Evolutionary conservation across 1,284 basidiomycete species (phyloP), one percentile per base, ranked within the genome.

Genomic region (Pterulicium gracile): DNA sequence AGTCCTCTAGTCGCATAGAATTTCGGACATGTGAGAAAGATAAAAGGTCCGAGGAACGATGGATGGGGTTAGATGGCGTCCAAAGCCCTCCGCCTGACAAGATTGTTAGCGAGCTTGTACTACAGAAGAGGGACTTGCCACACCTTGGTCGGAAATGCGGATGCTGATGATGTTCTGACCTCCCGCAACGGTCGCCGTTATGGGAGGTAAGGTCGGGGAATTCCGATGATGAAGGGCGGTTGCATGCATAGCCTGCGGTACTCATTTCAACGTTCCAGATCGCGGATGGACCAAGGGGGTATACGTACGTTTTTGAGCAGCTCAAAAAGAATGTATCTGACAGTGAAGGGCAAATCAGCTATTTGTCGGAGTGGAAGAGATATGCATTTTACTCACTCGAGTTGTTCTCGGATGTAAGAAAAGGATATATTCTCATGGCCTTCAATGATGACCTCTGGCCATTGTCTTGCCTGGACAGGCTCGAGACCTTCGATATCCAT

Each of bases 281-380:
- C 45, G 24, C 24, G 43, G 43, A 24, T 42, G 39, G 50, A 4
- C 17, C n/a, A 43, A 49, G 49, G 44, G 57, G 52, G 43, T 50
- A 44, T 35, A 36, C 43, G 34, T 24, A 87, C 88, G 58, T 93
- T 92, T 61, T 93, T 93, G 54, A 94, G 57, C 19, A 95, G 61
- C 58, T 95, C 90, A 55, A 94, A 93, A 12, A 93, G 63, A 49
- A 94, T 88, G 58, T 93, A 95, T 59, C 84, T 87, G n/a, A 50
- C 14, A 49, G 4, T 49, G 50, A 13, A 2, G 14, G 27, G 45
- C 7, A 34, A 45, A 22, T 23, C 10, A 27, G n/a, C n/a, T n/a
- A n/a, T n/a, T n/a, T n/a, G n/a, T n/a, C n/a, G n/a, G n/a, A n/a
- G n/a, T n/a, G n/a, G n/a, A n/a, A n/a, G n/a, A n/a, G n/a, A n/a